Evolutionary conservation across 2,329 filamentous ascomycete species (phyloP), one percentile per base, ranked within the genome.

Genomic region (Mycocentrospora acerina): DNA sequence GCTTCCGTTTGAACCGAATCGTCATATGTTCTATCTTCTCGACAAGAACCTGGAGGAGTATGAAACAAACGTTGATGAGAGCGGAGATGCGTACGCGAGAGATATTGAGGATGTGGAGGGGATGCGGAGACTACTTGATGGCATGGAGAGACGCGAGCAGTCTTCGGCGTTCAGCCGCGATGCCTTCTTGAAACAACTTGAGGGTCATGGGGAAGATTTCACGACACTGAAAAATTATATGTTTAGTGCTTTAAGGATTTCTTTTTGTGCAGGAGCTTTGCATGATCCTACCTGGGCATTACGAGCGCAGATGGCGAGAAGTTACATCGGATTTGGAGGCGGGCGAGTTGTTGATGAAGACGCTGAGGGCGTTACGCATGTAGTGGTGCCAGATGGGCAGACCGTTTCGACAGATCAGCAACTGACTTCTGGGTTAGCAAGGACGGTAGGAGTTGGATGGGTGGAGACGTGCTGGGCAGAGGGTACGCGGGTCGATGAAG

Each of bases 51-150:
- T 70, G 27, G 71, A 71, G 6, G 75, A 74, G 7, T 79, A 84
- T 8, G 73, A 78, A 25, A 69, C 71, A 3, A 87, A 85, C 48
- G 76, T 85, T 2, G 93, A 98, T 62, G 71, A 76, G 36, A 93
- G 81, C 53, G 86, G 86, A 0, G 93, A 98, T 62, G 90, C 89
- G 58, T 97, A 88, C 66, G 78, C 82, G 1, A 76, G 90, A 4
- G 82, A 95, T 53, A 71, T 85, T 7, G 75, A 73, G 1, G 56
- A 61, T 27, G 53, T 78, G 0, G 76, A 81, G 2, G 86, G 91
- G 55, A 74, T 95, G 32, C 72, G 66, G 48, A 34, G 60, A 4
- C 53, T 66, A 5, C 38, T 57, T 11, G 56, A 69, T 1, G 54
- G 59, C n/a, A 74, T 76, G 67, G 55, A 47, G 10, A 47, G 40